Evolutionary conservation across 2,329 filamentous ascomycete species (phyloP), one percentile per base, ranked within the genome.

Genomic region (Trichoderma endophyticum): DNA sequence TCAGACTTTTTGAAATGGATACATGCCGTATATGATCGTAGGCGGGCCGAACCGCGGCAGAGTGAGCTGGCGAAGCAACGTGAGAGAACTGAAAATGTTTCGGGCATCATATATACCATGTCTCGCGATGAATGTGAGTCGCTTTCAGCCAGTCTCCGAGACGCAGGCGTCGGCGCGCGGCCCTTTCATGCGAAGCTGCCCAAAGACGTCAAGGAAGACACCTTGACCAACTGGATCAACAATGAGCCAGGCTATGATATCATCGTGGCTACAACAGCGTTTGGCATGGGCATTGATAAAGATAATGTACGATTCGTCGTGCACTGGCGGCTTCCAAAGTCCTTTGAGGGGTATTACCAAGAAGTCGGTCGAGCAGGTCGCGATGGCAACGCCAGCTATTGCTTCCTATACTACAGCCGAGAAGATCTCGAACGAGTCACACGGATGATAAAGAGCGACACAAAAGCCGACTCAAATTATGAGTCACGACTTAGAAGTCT

Each of bases 251-350:
- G 92, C 1, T 97, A 96, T 82, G 94, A 96, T 79, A 90, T 98
- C 63, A 95, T 98, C 73, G 94, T 98, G 32, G 95, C 95, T 2
- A 98, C 95, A 0, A 98, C 94, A 1, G 95, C 95, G 0, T 98
- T 98, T 77, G 95, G 95, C 3, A 98, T 98, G 95, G 95, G 95
- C 30, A 98, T 98, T 75, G 95, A 98, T 81, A 98, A 98, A 81
- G 90, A 96, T 67, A 92, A 97, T 76, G 95, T 98, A 12, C 92
- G 95, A 3, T 98, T 98, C 77, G 95, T 98, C 1, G 90, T 96
- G 2, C 95, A 98, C 81, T 98, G 95, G 94, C 92, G 94, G 72
- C 87, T 97, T 11, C 93, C 95, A 11, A 97, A 97, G 79, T 96
- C 92, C 3, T 97, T 98, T 79, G 95, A 98, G 80, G 94, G 95